phyloP scores from a whole-genome alignment of 2,329 filamentous ascomycete genomes.

The Fusarium circinatum region DNA sequence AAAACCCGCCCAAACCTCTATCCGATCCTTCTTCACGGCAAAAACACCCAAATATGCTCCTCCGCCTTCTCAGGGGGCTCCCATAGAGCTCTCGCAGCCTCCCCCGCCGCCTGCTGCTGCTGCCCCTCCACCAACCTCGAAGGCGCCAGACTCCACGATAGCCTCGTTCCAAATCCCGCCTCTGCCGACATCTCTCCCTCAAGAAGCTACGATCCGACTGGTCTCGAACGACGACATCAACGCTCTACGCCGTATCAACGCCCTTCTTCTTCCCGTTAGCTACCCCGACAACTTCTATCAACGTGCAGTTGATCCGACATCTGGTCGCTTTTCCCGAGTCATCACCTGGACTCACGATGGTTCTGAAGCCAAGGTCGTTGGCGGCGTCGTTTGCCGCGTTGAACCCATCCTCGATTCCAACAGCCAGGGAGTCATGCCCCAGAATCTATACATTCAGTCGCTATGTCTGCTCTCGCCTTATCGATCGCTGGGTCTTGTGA shows the following conservation, averaged over 20 bases:
- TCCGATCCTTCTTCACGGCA: conserved; percentile 70
- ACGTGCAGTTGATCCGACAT: conserved; percentile 61
- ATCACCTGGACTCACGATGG: conserved; percentile 65
- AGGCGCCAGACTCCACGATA: conserved; percentile 17
- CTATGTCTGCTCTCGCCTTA: conserved; percentile 72
- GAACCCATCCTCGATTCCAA: conserved; percentile 53
- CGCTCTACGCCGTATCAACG: conserved; percentile 71
- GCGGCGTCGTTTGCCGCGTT: conserved; percentile 70
- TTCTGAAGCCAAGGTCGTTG: conserved; percentile 63
- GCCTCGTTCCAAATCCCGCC: conserved; percentile 41
- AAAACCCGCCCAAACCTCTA: conserved; percentile 62
- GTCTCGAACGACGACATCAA: conserved; percentile 63
- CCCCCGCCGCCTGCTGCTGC: conserved; percentile 35
- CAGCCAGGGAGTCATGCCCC: conserved; percentile 36
- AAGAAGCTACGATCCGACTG: conserved; percentile 63
- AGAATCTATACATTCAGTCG: conserved; percentile 72
- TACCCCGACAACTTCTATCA: conserved; percentile 74
- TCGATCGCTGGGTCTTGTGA: conserved; percentile 67
- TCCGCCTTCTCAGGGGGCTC: conserved; percentile 44
- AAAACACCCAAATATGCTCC: conserved; percentile 54
- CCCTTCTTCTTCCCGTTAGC: conserved; percentile 70
- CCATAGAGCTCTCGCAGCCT: conserved; percentile 33
- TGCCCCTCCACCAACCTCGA: conserved; percentile 45
- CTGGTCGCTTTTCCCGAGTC: conserved; percentile 67
- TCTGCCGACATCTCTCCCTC: conserved; percentile 52